A percentile compares a stretch with the other conserved stretches of the same genome.
phyloP scores from a whole-genome alignment of 352 stramenopile genomes.

The Bremia lactucae region DNA sequence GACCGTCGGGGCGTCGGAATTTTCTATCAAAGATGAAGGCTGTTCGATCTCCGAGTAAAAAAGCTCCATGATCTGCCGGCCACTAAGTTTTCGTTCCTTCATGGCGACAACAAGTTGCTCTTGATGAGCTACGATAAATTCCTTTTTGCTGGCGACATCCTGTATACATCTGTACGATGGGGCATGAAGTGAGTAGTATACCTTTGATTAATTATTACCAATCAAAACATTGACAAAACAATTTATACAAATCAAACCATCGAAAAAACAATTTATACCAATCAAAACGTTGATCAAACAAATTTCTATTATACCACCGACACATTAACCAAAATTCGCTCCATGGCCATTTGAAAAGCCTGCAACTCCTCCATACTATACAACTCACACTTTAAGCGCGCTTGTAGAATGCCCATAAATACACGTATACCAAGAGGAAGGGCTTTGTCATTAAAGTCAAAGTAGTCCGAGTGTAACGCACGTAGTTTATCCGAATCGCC shows the following conservation, averaged over 20 bases:
- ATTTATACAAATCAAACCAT: no score
- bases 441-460: constrained; percentile 81
- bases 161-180: no score
- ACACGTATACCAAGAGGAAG: constrained; percentile 71
- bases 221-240: no score
- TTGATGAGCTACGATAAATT: no score
- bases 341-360: constrained; percentile 66
- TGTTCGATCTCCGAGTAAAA: constrained; percentile 33
- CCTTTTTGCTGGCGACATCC: neutral
- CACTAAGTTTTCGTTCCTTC: constrained; percentile 20
- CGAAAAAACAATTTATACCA: no score
- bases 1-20: constrained; percentile 6
- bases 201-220: no score
- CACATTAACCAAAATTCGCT: constrained; percentile 44
- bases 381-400: constrained; percentile 50
- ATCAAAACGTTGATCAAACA: neutral
- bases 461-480: constrained; percentile 69
- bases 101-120: constrained; percentile 9
- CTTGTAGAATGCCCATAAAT: constrained; percentile 65
- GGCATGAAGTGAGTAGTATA: neutral
- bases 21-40: neutral
- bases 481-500: constrained; percentile 41
- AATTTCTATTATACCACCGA: constrained; percentile 23
- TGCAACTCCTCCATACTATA: constrained; percentile 65
- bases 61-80: constrained; percentile 33